phyloP scores from a whole-genome alignment of 1,139 yeast species.

The Taphrina confusa region DNA sequence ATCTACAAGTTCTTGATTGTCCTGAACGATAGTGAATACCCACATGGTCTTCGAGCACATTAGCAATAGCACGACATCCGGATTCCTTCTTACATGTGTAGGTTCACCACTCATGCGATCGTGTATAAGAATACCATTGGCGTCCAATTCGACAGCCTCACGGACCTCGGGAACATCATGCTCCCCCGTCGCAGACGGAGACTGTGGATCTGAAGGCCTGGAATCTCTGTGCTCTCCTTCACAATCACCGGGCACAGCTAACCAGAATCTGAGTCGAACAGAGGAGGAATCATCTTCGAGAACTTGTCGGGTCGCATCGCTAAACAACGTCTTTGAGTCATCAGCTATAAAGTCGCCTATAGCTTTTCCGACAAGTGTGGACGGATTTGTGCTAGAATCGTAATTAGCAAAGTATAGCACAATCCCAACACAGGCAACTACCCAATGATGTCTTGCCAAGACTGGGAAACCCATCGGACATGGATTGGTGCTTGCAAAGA shows the following conservation, averaged over 20 bases:
- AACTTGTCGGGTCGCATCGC: constrained; percentile 43
- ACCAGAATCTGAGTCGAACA: constrained; percentile 28
- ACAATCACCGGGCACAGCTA: constrained; percentile 14
- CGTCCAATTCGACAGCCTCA: constrained; percentile 66
- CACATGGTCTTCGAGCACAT: constrained; percentile 23
- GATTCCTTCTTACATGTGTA: constrained; percentile 52
- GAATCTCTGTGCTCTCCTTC: constrained; percentile 33
- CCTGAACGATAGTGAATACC: constrained; percentile 25
- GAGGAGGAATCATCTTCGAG: constrained; percentile 39
- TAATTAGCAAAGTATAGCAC: constrained; percentile 49
- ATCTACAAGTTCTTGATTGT: background rate
- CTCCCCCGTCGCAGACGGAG: background rate
- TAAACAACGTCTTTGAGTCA: constrained; percentile 50
- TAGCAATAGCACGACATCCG: constrained; percentile 35
- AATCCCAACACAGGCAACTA: constrained; percentile 43
- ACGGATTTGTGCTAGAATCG: constrained; percentile 42
- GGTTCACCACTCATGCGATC: constrained; percentile 62
- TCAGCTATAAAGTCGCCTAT: constrained; percentile 70
- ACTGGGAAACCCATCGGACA: constrained; percentile 64
- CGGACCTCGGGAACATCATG: constrained; percentile 2
- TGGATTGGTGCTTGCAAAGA: constrained; percentile 16
- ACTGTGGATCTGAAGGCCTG: constrained; percentile 5
- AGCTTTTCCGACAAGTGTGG: constrained; percentile 65
- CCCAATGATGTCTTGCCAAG: constrained; percentile 71
- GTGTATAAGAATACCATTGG: constrained; percentile 91